Evolutionary conservation across 768 basidiomycete species (phyloP).

Genomic region (Termitomyces sp.): DNA sequence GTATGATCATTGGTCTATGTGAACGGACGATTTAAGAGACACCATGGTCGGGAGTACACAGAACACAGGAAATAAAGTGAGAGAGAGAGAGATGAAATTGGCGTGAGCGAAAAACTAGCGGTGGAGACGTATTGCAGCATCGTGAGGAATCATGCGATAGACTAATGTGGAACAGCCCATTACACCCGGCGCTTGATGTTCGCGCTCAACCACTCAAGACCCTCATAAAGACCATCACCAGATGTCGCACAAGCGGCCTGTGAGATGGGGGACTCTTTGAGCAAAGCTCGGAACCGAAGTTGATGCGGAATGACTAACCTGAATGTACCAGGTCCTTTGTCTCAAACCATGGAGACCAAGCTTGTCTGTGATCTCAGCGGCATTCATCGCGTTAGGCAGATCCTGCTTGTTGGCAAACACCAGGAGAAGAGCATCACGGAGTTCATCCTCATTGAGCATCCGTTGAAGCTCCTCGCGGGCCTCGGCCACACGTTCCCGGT

Average conservation of each 20-base stretch:
- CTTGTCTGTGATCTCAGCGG: conserved; percentile 99
- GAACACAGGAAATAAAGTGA: conserved; percentile 24
- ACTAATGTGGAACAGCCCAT: conserved; percentile 38
- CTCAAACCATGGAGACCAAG: conserved; percentile 96
- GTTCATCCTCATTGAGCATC: conserved; percentile 99
- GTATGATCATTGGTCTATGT: conserved; percentile 31
- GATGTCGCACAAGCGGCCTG: conserved; percentile 98
- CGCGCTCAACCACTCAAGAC: conserved; percentile 92
- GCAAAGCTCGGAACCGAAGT: conserved; percentile 9
- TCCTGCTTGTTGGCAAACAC: conserved; percentile 99
- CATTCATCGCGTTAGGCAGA: conserved; percentile 99
- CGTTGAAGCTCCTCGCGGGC: conserved; percentile 98
- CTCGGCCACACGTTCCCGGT: conserved; percentile 98
- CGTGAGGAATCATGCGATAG: conserved; percentile 57
- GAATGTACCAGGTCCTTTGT: conserved; percentile 97
- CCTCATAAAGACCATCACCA: conserved; percentile 98
- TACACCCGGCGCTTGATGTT: conserved; percentile 86
- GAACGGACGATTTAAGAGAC: conserved; percentile 24
- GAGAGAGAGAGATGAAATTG: conserved; percentile 28
- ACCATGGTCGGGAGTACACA: conserved; percentile 24
- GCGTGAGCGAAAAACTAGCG: conserved; percentile 34
- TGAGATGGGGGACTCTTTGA: conserved; percentile 11
- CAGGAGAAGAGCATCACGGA: conserved; percentile 95
- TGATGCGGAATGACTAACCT: conserved; percentile 44
- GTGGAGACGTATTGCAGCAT: conserved; percentile 50